Evolutionary conservation across 2,329 filamentous ascomycete species (phyloP), one percentile per base, ranked within the genome.

Genomic region (Hypoxylon sp.): DNA sequence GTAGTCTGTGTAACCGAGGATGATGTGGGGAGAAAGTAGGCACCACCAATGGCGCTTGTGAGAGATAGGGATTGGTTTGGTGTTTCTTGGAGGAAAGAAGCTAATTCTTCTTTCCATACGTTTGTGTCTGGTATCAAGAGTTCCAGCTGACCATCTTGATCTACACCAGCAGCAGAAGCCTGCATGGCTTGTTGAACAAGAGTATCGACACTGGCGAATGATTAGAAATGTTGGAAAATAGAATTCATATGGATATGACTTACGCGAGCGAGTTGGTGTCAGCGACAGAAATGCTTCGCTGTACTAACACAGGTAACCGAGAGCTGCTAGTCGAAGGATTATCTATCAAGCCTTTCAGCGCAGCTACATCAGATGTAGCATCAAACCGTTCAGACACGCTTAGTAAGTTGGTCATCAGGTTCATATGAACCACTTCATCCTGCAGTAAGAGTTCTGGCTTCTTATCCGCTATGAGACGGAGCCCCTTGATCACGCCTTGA

Each of bases 1-100:
- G 2, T 52, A 17, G 42, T 62, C n/a, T 51, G 13, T n/a, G 69
- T 67, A 50, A 65, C 71, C 27, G 75, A 59, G 0, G 76, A 60
- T 3, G 74, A 70, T 10, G 81, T 77, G 0, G 91, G 83, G 2
- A 97, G 80, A 70, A 91, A 89, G 5, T 92, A 87, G 0, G 88
- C 88, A 2, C 93, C 93, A 0, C 88, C 89, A 6, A 97, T 82
- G 24, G 85, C 86, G 75, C 90, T 94, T 1, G 91, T 93, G 3
- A 97, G 87, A 0, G 93, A 88, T 2, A 97, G 80, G 0, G 93
- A 90, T 4, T 87, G 83, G 67, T 88, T 87, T 2, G 89, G 86
- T 0, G 81, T 73, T 0, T 80, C 75, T 31, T 83, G 77, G 5
- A 92, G 79, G 62, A 93, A 85, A 1, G 80, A 81, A 0, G 77